Conservation (phyloP, 805 yeast species). For the Candida dajiaensis region DNA sequence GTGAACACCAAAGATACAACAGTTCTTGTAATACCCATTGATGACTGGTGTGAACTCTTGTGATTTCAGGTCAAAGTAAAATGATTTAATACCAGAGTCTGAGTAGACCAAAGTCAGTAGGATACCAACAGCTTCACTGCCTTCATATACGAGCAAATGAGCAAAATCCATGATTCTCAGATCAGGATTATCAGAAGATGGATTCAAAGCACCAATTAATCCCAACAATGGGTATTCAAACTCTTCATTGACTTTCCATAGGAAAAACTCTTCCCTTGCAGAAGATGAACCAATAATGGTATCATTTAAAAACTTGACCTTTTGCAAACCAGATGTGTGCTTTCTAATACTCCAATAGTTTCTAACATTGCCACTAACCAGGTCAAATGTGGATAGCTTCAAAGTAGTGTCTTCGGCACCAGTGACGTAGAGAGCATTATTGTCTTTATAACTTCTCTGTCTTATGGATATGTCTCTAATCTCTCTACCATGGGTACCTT, state of each 20-base stretch:
- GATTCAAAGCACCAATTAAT: slow-evolving; percentile 47
- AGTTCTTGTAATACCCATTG: slow-evolving; percentile 54
- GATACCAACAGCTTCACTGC: slow-evolving; percentile 34
- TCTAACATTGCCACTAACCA: slow-evolving; percentile 34
- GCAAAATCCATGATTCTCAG: slow-evolving; percentile 86
- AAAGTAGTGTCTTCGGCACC: slow-evolving; percentile 90
- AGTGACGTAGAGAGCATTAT: slow-evolving; percentile 46
- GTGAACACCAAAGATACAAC: slow-evolving; percentile 67
- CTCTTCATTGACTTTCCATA: slow-evolving; percentile 59
- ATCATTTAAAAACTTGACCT: slow-evolving; percentile 53
- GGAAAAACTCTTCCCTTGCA: slow-evolving; percentile 81
- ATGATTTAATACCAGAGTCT: slow-evolving; percentile 68
- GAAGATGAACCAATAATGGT: slow-evolving; percentile 50
- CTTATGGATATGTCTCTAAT: slow-evolving; percentile 68
- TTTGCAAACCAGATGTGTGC: slow-evolving; percentile 88
- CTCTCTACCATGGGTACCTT: slow-evolving; percentile 91
- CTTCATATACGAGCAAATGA: slow-evolving; percentile 32
- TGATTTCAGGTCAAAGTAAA: slow-evolving; percentile 40
- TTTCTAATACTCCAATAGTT: slow-evolving; percentile 60
- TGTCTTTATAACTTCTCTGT: slow-evolving; percentile 19
- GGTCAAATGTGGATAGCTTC: slow-evolving; percentile 40
- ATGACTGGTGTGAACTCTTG: slow-evolving; percentile 39
- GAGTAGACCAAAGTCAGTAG: slow-evolving; percentile 73
- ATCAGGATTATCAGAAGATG: slow-evolving; percentile 63
- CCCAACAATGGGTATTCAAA: slow-evolving; percentile 38